Percentiles rank a stretch among this genome's conserved stretches.
Evolutionary conservation across 2,329 filamentous ascomycete genomes (phyloP).

Genomic region (Arthrocladium fulminans): DNA sequence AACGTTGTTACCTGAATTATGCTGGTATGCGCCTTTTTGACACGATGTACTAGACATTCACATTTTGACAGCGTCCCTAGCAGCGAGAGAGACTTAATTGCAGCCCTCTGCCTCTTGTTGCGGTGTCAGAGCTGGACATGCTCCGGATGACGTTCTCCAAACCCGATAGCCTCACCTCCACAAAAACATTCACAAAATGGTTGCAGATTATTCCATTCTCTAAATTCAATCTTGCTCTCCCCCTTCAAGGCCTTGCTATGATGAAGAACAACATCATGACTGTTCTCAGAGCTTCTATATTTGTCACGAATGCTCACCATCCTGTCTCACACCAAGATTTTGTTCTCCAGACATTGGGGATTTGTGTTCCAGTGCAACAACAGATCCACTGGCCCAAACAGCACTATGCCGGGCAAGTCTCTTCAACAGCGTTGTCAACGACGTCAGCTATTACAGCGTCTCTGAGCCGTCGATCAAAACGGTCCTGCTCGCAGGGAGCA

Average conservation of each 20-base stretch:
- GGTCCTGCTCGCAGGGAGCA: constrained; percentile 3
- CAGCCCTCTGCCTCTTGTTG: too few species aligned
- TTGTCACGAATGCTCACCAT: background rate
- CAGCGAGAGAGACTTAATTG: too few species aligned
- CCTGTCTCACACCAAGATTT: background rate
- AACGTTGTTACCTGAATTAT: too few species aligned
- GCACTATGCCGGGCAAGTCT: constrained; percentile 1
- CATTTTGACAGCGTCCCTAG: too few species aligned
- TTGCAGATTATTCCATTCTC: background rate
- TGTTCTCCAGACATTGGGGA: background rate
- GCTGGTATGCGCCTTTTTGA: too few species aligned
- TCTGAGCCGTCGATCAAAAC: background rate
- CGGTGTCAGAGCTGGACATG: too few species aligned
- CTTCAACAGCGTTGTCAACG: constrained; percentile 2
- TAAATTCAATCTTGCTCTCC: background rate
- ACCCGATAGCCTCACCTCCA: too few species aligned
- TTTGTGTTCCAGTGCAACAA: constrained; percentile 1
- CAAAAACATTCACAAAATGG: background rate
- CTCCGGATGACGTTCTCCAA: background rate
- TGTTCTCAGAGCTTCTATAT: background rate
- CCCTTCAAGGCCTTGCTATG: background rate
- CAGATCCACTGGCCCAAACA: constrained; percentile 1
- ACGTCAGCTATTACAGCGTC: constrained; percentile 1
- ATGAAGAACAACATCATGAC: background rate
- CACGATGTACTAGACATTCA: too few species aligned